Evolutionary conservation across 75 land plant genomes (phyloP), one percentile per base, ranked within the genome.

Genomic region (Gnetum montanum): DNA sequence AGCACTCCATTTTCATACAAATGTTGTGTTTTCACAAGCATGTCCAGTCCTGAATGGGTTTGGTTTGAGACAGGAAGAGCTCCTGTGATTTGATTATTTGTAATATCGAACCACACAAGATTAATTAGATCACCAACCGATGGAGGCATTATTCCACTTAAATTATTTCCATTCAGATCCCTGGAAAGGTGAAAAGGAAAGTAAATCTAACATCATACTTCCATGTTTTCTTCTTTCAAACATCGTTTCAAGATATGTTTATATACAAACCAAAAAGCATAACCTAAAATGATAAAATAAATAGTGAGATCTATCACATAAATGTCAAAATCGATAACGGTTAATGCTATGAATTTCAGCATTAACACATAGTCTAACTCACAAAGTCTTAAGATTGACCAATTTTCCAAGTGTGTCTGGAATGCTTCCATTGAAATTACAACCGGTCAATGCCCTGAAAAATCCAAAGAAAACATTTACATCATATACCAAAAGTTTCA

Each of bases 71-170:
- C 67, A 4, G 90, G 90, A 33, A 86, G 62, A 0, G 46, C 20
- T 55, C 90, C 90, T 6, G 34, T 46, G 8, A 86, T 62, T 51
- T 48, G 47, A 50, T 86, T 86, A 51, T 72, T 71, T n/a, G 87
- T 64, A 15, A 86, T 24, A 51, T 86, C 90, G 40, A 86, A 61
- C 90, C 86, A 85, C 26, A 54, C 66, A 2, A 85, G 59, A 6
- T 71, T 65, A 4, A 64, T 50, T 19, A 85, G 57, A 7, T 58
- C 46, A 23, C 90, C 86, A 31, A 85, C 58, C 3, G 78, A 23
- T 34, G 86, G 27, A 57, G 95, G 95, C 45, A 89, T 79, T 13
- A 20, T 0, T 18, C 95, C 95, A 23, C 26, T 66, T 24, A 90
- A 80, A 6, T 38, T 57, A 53, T 90, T 90, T 8, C 68, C 59